Percentiles rank a stretch among this genome's conserved stretches.
phyloP scores from a whole-genome alignment of 768 basidiomycete species.

The Suillus bovinus region DNA sequence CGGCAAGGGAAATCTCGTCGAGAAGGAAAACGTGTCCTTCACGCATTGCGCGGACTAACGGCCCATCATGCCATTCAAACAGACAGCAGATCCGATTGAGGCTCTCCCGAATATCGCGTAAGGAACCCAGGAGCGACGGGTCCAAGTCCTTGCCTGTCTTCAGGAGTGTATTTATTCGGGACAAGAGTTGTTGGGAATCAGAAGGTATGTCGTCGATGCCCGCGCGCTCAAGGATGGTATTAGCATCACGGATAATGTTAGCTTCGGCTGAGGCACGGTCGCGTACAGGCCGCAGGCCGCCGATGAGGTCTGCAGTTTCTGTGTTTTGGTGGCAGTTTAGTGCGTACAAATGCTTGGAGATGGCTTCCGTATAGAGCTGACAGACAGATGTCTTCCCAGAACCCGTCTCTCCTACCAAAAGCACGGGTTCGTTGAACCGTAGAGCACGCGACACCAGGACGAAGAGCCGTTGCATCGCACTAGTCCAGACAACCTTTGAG shows the following conservation, averaged over 20 bases:
- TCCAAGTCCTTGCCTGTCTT: constrained; percentile 32
- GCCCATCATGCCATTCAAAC: constrained; percentile 97
- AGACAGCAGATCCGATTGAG: constrained; percentile 64
- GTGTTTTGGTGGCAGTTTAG: constrained; percentile 98
- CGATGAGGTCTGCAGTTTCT: constrained; percentile 95
- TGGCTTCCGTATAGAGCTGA: constrained; percentile 77
- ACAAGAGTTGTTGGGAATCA: constrained; percentile 28
- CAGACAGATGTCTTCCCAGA: constrained; percentile 98
- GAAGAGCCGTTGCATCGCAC: constrained; percentile 89
- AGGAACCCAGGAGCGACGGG: constrained; percentile 26
- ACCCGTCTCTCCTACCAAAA: constrained; percentile 96
- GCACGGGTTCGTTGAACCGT: constrained; percentile 88
- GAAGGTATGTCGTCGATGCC: constrained; percentile 34
- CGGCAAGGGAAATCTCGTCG: constrained; percentile 96
- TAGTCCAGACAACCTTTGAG: constrained; percentile 82
- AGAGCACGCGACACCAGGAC: constrained; percentile 82
- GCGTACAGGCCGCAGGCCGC: constrained; percentile 86
- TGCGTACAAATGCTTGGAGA: constrained; percentile 58
- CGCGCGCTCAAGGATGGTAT: constrained; percentile 39
- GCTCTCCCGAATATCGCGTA: constrained; percentile 45
- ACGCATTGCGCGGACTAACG: constrained; percentile 91
- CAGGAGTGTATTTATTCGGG: constrained; percentile 23
- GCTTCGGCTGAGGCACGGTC: constrained; percentile 62
- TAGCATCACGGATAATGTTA: constrained; percentile 47
- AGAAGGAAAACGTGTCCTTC: constrained; percentile 83